Evolutionary conservation across 163 green algal species (phyloP).

Genomic region (Volvox carteri): DNA sequence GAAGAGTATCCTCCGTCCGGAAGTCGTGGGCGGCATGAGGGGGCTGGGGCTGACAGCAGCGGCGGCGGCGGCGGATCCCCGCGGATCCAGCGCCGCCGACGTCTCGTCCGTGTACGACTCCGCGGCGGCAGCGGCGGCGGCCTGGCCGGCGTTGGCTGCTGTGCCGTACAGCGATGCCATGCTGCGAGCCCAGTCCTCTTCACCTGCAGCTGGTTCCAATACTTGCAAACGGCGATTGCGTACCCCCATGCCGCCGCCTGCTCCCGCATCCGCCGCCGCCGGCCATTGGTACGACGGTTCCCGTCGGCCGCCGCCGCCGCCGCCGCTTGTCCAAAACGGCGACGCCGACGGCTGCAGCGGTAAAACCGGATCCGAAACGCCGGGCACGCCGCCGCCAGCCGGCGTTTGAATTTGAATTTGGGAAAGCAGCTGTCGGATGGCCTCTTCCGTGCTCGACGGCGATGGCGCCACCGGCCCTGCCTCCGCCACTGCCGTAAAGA

Average conservation of each 20-base stretch:
- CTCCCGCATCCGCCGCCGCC: conserved; percentile 4
- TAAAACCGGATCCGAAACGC: not conserved
- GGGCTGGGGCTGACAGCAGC: not conserved
- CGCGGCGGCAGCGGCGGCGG: not conserved
- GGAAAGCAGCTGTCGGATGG: conserved; percentile 13
- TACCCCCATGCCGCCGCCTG: not conserved
- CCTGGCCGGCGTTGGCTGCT: not conserved
- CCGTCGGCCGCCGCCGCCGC: too few relatives aligned
- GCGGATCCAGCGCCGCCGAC: conserved; percentile 20
- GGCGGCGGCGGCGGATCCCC: too few relatives aligned
- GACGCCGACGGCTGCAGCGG: not conserved
- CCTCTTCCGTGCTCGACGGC: not conserved
- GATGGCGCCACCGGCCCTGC: not conserved
- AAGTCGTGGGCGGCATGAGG: not conserved
- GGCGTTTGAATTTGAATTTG: not conserved
- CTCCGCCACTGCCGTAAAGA: not conserved
- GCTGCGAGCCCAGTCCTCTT: not conserved
- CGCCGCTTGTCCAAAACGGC: not conserved
- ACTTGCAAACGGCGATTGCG: not conserved
- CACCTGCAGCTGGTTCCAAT: not conserved
- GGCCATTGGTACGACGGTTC: not conserved
- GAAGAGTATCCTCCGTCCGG: conserved; percentile 27
- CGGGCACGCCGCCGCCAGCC: not conserved
- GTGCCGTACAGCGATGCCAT: not conserved
- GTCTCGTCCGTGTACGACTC: conserved; percentile 33